These are phyloP conservation scores for Cicer judaicum DNA, from an alignment of 306 rosid genomes.

Conservation along the genomic window DNA sequence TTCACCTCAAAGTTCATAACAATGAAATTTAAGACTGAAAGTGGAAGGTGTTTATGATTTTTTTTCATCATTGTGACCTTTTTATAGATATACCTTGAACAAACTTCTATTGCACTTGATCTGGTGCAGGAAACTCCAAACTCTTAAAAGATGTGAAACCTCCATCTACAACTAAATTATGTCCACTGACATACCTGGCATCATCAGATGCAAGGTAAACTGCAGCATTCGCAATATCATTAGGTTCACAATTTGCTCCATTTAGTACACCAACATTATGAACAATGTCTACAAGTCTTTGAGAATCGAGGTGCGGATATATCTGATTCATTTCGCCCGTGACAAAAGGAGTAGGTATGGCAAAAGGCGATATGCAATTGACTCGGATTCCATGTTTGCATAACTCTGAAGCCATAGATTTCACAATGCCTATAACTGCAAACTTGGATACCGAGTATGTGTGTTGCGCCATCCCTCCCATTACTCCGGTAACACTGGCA, in stretches of 20 bases:
- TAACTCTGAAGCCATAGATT: constrained; percentile 69
- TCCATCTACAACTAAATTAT: constrained; percentile 86
- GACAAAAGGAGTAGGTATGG: constrained; percentile 71
- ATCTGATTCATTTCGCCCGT: constrained; percentile 57
- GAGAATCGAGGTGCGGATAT: constrained; percentile 54
- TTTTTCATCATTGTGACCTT: constrained; percentile 15
- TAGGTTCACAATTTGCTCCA: constrained; percentile 72
- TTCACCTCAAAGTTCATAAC: not conserved
- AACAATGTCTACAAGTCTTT: constrained; percentile 53
- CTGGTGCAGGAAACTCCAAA: constrained; percentile 56
- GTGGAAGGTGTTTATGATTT: not conserved
- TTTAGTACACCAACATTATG: constrained; percentile 54
- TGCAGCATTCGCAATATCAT: constrained; percentile 83
- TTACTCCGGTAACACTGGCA: constrained; percentile 75
- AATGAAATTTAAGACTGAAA: not conserved
- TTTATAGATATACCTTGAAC: constrained; percentile 11
- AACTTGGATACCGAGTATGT: constrained; percentile 78
- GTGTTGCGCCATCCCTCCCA: constrained; percentile 79
- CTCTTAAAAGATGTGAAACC: constrained; percentile 84
- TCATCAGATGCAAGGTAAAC: constrained; percentile 81
- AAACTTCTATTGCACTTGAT: constrained; percentile 54
- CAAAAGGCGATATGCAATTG: constrained; percentile 80
- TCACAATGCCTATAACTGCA: constrained; percentile 76
- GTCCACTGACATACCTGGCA: constrained; percentile 82
- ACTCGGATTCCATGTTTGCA: constrained; percentile 70